phyloP scores from a whole-genome alignment of 192 early-diverging fungal genomes.

The Coemansia sp. region DNA sequence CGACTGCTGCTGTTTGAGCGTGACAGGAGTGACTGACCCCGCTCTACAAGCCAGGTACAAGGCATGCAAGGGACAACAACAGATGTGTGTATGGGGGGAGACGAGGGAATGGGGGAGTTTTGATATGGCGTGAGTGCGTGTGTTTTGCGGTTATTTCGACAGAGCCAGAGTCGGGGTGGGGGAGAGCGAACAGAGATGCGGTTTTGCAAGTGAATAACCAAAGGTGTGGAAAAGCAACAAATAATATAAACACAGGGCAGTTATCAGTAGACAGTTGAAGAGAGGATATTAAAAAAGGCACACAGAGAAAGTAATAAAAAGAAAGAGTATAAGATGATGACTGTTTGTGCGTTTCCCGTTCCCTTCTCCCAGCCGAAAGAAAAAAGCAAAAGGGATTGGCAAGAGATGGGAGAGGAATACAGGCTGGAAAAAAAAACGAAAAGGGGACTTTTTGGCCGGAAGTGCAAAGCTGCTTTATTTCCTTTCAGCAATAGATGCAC shows the following conservation, averaged over 20 bases:
- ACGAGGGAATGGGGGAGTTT: slow-evolving; percentile 5
- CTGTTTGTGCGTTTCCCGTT: not conserved
- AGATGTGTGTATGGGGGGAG: not conserved
- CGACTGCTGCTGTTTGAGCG: slow-evolving; percentile 48
- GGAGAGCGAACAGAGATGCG: slow-evolving; percentile 1
- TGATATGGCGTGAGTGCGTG: not conserved
- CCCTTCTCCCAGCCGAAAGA: slow-evolving; percentile 8
- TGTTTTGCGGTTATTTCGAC: slow-evolving; percentile 7
- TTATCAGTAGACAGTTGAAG: slow-evolving; percentile 18
- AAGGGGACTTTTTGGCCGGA: not conserved
- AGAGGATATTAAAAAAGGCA: not conserved
- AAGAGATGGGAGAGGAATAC: not conserved
- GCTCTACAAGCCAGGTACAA: slow-evolving; percentile 49
- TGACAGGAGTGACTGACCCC: slow-evolving; percentile 52
- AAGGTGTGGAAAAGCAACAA: not conserved
- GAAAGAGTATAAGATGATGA: slow-evolving; percentile 1
- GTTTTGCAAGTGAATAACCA: slow-evolving; percentile 9
- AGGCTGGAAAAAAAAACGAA: not conserved
- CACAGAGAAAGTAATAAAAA: slow-evolving; percentile 14
- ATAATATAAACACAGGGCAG: slow-evolving; percentile 12
- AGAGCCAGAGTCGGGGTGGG: not conserved
- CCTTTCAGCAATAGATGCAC: slow-evolving; percentile 2
- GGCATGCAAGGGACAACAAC: slow-evolving; percentile 40
- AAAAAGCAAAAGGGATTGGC: slow-evolving; percentile 10
- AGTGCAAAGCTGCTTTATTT: slow-evolving; percentile 5